Evolutionary conservation across 371 early-diverging fungal genomes (phyloP).

Genomic region (Umbelopsis sp.): DNA sequence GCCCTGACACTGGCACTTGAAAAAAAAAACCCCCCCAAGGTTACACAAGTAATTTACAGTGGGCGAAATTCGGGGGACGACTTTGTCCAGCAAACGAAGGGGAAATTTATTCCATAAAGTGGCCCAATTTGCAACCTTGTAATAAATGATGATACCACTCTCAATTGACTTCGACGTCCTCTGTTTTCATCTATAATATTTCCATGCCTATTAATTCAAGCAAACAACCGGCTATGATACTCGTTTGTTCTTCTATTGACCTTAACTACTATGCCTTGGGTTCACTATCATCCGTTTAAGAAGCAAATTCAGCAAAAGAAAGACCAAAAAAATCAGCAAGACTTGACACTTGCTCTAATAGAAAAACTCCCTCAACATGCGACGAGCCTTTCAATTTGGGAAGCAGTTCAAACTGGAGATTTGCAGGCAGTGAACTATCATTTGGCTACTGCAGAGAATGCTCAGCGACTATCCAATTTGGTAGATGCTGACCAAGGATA

Average conservation of each 20-base stretch:
- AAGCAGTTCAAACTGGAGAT: conserved; percentile 14
- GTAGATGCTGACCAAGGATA: conserved; percentile 44
- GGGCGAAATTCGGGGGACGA: background rate
- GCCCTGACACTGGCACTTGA: conserved; percentile 1
- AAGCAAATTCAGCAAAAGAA: conserved; percentile 6
- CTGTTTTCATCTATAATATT: too few species aligned
- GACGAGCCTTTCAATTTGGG: conserved; percentile 11
- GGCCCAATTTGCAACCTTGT: background rate
- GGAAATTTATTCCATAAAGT: background rate
- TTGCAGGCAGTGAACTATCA: conserved; percentile 14
- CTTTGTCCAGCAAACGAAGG: background rate
- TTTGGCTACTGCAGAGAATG: background rate
- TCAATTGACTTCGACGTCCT: too few species aligned
- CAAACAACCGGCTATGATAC: background rate
- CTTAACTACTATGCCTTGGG: conserved; percentile 7
- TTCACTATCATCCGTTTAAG: conserved; percentile 1
- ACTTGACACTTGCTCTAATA: background rate
- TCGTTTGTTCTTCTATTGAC: background rate
- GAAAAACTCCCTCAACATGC: background rate
- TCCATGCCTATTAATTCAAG: background rate
- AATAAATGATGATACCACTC: background rate
- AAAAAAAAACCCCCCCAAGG: background rate
- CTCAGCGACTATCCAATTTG: conserved; percentile 31
- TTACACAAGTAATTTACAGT: conserved; percentile 2
- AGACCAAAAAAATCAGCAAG: background rate